Conservation (phyloP, 2,329 filamentous ascomycete genomes). For the Diaporthe ampelina region DNA sequence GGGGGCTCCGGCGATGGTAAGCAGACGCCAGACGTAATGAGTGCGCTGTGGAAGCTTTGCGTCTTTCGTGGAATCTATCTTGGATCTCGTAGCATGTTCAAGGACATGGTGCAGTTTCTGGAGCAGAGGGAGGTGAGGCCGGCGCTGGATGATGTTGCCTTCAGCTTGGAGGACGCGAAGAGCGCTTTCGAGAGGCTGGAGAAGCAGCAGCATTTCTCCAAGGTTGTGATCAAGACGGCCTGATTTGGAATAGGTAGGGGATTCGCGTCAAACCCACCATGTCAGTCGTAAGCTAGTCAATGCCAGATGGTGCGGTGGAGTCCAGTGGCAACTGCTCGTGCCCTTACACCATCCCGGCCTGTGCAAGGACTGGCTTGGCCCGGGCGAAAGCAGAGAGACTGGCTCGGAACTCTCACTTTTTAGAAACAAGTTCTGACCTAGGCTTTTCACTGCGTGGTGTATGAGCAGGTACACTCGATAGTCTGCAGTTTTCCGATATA, state of each 20-base stretch:
- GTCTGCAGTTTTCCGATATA: too few species aligned
- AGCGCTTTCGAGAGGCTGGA: slow-evolving; percentile 51
- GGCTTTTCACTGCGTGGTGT: too few species aligned
- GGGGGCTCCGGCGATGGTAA: slow-evolving; percentile 47
- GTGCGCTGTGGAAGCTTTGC: slow-evolving; percentile 46
- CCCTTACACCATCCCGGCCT: neutral
- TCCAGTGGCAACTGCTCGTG: neutral
- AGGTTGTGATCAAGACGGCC: slow-evolving; percentile 49
- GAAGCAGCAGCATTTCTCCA: slow-evolving; percentile 54
- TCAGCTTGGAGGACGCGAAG: slow-evolving; percentile 50
- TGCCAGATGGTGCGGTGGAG: neutral
- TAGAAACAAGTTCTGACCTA: too few species aligned
- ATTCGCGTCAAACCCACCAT: too few species aligned
- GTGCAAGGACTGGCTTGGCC: neutral
- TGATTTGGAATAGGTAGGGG: slow-evolving; percentile 43
- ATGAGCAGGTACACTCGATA: too few species aligned
- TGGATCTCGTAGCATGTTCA: slow-evolving; percentile 48
- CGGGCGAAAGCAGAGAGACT: too few species aligned
- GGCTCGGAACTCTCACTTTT: neutral
- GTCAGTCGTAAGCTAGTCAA: neutral
- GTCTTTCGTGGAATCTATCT: slow-evolving; percentile 49
- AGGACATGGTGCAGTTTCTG: slow-evolving; percentile 49
- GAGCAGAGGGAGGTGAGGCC: slow-evolving; percentile 51
- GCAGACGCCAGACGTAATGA: slow-evolving; percentile 45
- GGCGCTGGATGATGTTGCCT: slow-evolving; percentile 50